phyloP scores from a whole-genome alignment of 2,329 filamentous ascomycete genomes.

The Aspergillus costaricaensis region DNA sequence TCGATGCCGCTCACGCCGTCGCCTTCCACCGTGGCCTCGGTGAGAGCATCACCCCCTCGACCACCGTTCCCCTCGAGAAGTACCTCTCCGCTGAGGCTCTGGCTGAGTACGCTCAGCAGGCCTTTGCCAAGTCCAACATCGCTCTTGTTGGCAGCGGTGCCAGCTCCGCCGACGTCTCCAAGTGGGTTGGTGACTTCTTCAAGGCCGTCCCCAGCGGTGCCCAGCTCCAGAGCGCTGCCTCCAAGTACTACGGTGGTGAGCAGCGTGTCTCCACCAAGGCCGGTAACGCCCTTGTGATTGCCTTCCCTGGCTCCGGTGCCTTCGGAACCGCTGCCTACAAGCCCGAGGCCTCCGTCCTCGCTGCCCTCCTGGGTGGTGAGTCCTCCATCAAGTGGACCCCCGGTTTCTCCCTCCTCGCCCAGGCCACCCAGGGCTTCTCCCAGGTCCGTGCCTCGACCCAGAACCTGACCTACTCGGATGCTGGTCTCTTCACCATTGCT shows the following conservation, averaged over 20 bases:
- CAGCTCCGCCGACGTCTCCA: slow-evolving; percentile 71
- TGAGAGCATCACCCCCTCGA: slow-evolving; percentile 70
- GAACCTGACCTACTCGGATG: slow-evolving; percentile 88
- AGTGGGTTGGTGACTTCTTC: slow-evolving; percentile 96
- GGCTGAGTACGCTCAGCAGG: slow-evolving; percentile 71
- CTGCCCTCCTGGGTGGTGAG: slow-evolving; percentile 84
- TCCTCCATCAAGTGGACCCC: slow-evolving; percentile 93
- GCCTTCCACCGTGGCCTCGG: slow-evolving; percentile 95
- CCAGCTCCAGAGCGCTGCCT: slow-evolving; percentile 60
- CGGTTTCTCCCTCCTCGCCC: slow-evolving; percentile 87
- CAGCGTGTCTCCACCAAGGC: slow-evolving; percentile 77
- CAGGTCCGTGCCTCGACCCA: slow-evolving; percentile 70
- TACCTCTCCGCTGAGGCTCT: slow-evolving; percentile 79
- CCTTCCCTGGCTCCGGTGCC: slow-evolving; percentile 85
- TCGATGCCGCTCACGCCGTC: slow-evolving; percentile 81
- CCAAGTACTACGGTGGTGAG: slow-evolving; percentile 94
- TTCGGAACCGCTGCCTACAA: slow-evolving; percentile 73
- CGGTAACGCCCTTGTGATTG: slow-evolving; percentile 84
- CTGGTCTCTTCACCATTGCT: slow-evolving; percentile 83
- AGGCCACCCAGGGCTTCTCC: slow-evolving; percentile 68
- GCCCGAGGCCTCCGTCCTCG: slow-evolving; percentile 84
- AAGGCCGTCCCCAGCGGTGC: slow-evolving; percentile 63
- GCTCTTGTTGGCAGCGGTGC: slow-evolving; percentile 89
- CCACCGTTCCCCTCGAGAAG: slow-evolving; percentile 70
- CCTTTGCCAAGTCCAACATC: slow-evolving; percentile 87